These are phyloP conservation scores for Salvia hispanica DNA, from an alignment of 257 asterid species.

Conservation along the genomic window DNA sequence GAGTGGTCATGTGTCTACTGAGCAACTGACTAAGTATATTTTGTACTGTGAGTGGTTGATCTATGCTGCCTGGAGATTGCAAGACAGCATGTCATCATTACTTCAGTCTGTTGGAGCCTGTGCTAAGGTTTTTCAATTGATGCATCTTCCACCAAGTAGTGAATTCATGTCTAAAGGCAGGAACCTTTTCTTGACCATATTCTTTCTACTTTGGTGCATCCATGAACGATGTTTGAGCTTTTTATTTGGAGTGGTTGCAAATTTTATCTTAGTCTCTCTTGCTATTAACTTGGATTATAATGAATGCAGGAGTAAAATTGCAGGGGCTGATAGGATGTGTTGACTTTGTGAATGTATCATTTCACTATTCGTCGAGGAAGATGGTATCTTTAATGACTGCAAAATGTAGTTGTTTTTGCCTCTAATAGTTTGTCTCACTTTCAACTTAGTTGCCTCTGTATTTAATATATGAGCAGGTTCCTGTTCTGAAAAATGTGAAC, in stretches of 20 bases:
- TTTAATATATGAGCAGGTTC: constrained; percentile 39
- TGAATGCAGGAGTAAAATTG: constrained; percentile 42
- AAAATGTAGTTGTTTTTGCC: background rate
- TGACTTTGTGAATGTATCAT: constrained; percentile 49
- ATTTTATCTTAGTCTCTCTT: constrained; percentile 5
- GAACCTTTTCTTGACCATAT: constrained; percentile 19
- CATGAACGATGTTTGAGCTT: background rate
- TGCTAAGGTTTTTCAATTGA: constrained; percentile 54
- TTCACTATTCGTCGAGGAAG: constrained; percentile 47
- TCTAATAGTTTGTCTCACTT: constrained; percentile 6
- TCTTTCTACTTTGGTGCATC: background rate
- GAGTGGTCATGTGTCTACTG: constrained; percentile 45
- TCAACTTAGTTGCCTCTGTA: background rate
- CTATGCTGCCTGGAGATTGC: constrained; percentile 67
- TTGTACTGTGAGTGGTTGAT: constrained; percentile 64
- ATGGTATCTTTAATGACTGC: constrained; percentile 36
- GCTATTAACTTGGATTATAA: constrained; percentile 12
- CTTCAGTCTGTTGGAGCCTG: constrained; percentile 61
- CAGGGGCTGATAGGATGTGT: constrained; percentile 44
- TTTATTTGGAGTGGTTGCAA: background rate
- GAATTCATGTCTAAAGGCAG: constrained; percentile 47
- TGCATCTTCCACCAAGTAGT: constrained; percentile 45
- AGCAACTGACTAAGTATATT: constrained; percentile 59
- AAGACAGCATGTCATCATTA: constrained; percentile 52
- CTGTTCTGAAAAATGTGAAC: constrained; percentile 40